These are phyloP conservation scores for Monosporascus sp. DNA, from an alignment of 2,329 filamentous ascomycete genomes.

Conservation along the genomic window DNA sequence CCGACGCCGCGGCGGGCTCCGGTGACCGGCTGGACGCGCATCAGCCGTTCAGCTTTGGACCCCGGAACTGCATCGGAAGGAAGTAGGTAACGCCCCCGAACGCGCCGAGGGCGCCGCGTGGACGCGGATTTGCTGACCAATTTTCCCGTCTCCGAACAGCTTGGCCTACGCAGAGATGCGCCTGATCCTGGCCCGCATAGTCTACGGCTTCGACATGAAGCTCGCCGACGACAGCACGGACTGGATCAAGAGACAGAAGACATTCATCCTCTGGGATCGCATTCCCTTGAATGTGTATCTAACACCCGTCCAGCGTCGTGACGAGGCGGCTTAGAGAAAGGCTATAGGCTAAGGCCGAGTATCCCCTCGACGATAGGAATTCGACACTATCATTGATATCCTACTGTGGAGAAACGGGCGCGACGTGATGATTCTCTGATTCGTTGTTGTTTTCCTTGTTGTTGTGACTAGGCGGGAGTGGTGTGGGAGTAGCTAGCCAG, in stretches of 20 bases:
- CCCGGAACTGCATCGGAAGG: conserved; percentile 34
- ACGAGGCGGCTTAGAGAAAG: no score
- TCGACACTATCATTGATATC: no score
- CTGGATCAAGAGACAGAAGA: conserved; percentile 31
- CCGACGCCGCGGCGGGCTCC: conserved; percentile 22
- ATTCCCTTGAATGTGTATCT: not conserved
- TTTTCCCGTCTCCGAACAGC: conserved; percentile 8
- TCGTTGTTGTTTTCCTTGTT: no score
- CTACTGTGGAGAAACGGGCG: no score
- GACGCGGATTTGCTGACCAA: not conserved
- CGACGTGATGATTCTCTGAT: no score
- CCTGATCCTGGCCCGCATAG: conserved; percentile 36
- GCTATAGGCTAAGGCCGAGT: no score
- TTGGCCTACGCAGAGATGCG: conserved; percentile 45
- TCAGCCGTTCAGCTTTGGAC: conserved; percentile 32
- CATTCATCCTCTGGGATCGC: conserved; percentile 29
- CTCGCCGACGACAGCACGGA: conserved; percentile 25
- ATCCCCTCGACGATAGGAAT: no score
- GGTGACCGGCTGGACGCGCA: conserved; percentile 25
- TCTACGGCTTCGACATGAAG: conserved; percentile 41
- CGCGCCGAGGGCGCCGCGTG: not conserved
- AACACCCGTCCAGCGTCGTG: not conserved
- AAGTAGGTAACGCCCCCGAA: conserved; percentile 25
- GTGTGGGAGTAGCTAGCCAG: no score
- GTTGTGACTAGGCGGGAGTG: no score